phyloP scores from a whole-genome alignment of 306 rosid species.

The Prunus dulcis region DNA sequence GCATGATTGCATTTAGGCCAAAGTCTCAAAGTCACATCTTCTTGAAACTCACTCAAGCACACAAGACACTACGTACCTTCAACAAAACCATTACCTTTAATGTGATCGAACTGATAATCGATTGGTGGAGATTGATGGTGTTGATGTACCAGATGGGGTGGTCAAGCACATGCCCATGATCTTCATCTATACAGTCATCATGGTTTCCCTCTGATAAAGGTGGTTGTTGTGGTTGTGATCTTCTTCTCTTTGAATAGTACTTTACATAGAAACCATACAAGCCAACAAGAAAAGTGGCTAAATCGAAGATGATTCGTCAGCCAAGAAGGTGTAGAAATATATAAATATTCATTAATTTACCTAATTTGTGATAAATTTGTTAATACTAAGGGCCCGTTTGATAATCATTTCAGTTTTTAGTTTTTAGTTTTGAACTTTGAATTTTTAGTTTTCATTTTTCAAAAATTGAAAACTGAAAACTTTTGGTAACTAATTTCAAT shows the following conservation, averaged over 20 bases:
- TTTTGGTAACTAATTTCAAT: too few relatives aligned
- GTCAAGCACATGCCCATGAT: constrained; percentile 47
- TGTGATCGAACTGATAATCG: constrained; percentile 53
- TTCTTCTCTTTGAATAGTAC: constrained; percentile 20
- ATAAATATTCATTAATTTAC: too few relatives aligned
- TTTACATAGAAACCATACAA: constrained; percentile 31
- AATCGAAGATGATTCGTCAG: constrained; percentile 18
- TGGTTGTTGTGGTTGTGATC: background rate
- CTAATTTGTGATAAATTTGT: too few relatives aligned
- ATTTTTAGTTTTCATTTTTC: too few relatives aligned
- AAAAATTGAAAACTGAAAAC: too few relatives aligned
- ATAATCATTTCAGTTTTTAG: too few relatives aligned
- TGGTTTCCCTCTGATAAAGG: background rate
- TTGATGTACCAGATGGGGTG: constrained; percentile 85
- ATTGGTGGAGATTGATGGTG: constrained; percentile 62
- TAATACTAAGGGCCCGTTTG: too few relatives aligned
- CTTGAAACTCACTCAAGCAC: constrained; percentile 72
- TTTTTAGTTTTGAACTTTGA: too few relatives aligned
- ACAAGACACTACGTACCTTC: constrained; percentile 82
- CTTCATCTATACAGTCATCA: constrained; percentile 2
- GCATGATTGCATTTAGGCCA: constrained; percentile 86
- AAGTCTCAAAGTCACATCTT: constrained; percentile 62
- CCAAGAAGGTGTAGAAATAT: background rate
- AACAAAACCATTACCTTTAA: constrained; percentile 66
- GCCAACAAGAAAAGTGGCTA: background rate